Base-by-base conservation (phyloP, 1,139 yeast species). In the Kurtzmaniella quercitrusa region DNA sequence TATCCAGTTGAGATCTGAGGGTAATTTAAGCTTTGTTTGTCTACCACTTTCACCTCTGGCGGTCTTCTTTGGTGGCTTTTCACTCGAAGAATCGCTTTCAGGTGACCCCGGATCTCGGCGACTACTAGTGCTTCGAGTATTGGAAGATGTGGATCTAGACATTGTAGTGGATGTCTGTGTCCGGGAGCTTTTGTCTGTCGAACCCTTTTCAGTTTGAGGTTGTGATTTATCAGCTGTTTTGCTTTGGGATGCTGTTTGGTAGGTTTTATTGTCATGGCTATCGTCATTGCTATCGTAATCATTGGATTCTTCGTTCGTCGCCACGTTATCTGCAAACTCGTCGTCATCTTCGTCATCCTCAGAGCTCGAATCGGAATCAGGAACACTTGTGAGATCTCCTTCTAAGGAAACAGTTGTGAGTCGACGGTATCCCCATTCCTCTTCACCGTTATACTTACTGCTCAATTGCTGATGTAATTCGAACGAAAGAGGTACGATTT, bases 381-480 rank as follows among this genome's bases (percentile, higher is more conserved):
- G 45, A 9, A 42, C 34, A 12, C 41, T 59, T 38, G 74, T 71
- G 28, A 88, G 74, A 55, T 87, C 91, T 21, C 96, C 97, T 59
- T 88, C 96, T 38, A 93, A 69, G 17, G 94, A 82, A 17, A 91
- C 84, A 0, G 98, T 89, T 21, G 94, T 84, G 46, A 93, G 74
- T 48, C 95, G 69, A 59, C 98, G 77, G 62, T 88, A 93, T 17
- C 95, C 98, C 98, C 98, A 93, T 54, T 86, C 87, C 33, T 74
- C 71, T 40, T 71, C 88, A 14, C 98, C 98, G 53, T 83, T 76
- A 61, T 81, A 87, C 60, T 81, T 74, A 48, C 84, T 82, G 6
- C 95, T 79, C 42, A 93, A 72, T 47, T 89, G 84, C 55, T 86
- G 89, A 65, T 93, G 98, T 48, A 93, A 73, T 49, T 79, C 77